Conservation (phyloP, 495 filamentous ascomycete genomes). For the Aspergillus ostianus region DNA sequence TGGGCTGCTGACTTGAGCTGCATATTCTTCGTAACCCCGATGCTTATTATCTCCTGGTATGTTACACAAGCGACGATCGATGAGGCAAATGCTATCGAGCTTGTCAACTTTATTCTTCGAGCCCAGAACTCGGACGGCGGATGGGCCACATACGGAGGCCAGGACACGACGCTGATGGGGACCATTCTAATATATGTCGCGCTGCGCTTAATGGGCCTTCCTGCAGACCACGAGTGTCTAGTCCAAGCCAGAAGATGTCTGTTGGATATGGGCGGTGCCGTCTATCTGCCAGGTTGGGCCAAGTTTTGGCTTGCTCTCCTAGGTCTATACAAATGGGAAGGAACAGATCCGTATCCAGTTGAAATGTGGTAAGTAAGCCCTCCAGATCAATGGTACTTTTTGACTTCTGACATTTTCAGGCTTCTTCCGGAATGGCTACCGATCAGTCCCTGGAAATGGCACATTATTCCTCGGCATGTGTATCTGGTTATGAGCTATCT, state of each 20-base stretch:
- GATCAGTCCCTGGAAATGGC: constrained; percentile 15
- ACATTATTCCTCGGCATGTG: constrained; percentile 9
- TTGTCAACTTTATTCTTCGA: not conserved
- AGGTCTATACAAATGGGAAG: constrained; percentile 72
- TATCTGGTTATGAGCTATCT: constrained; percentile 16
- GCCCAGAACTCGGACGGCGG: constrained; percentile 69
- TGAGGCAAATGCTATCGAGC: constrained; percentile 3
- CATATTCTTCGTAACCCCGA: constrained; percentile 7
- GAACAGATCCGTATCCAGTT: constrained; percentile 66
- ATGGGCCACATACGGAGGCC: constrained; percentile 80
- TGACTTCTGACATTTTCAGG: not conserved
- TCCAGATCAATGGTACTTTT: too few relatives aligned
- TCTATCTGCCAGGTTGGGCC: constrained; percentile 74
- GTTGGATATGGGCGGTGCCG: constrained; percentile 71
- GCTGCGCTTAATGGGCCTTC: constrained; percentile 69
- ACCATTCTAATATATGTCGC: constrained; percentile 73
- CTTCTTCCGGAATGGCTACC: constrained; percentile 16
- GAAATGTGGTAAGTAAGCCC: constrained; percentile 70
- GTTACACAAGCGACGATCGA: not conserved
- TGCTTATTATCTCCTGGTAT: constrained; percentile 8
- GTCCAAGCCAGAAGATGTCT: constrained; percentile 70
- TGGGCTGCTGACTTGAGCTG: constrained; percentile 7
- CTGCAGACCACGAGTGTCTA: constrained; percentile 68
- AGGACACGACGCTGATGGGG: constrained; percentile 75
- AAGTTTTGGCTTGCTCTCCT: constrained; percentile 82